Conservation (phyloP, 73 alveolate species). For the Blepharisma stoltei region DNA sequence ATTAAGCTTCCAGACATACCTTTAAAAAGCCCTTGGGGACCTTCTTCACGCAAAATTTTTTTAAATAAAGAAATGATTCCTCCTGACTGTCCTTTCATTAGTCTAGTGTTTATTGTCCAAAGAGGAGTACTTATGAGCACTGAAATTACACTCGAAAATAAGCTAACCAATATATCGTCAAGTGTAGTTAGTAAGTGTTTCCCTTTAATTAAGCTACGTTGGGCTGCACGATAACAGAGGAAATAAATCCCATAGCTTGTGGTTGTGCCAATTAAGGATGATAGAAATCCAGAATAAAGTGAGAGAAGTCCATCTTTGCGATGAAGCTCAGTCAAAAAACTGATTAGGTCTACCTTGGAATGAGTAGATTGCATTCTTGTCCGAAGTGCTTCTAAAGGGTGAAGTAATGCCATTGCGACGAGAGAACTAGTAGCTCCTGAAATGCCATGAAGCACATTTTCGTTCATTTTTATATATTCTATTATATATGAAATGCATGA, state of each 20-base stretch:
- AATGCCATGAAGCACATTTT: neutral
- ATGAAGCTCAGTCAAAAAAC: neutral
- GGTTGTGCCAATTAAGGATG: neutral
- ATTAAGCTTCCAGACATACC: neutral
- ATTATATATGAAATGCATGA: no score
- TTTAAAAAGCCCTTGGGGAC: constrained; percentile 6
- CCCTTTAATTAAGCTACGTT: neutral
- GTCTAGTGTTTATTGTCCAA: constrained; percentile 17
- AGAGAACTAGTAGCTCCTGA: constrained; percentile 15
- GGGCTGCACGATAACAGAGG: neutral
- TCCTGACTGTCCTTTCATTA: neutral
- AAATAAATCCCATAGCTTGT: constrained; percentile 13
- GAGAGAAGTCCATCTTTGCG: neutral
- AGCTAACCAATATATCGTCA: neutral
- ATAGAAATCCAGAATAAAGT: constrained; percentile 2
- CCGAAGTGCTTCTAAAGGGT: neutral
- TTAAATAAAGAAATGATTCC: neutral
- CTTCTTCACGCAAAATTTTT: neutral
- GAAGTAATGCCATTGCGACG: constrained; percentile 1
- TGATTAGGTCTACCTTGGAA: neutral
- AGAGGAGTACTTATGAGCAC: neutral
- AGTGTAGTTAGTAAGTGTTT: neutral
- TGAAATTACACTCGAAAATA: neutral
- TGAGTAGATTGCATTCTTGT: constrained; percentile 3
- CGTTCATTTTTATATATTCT: constrained; percentile 8